Evolutionary conservation across 306 rosid genomes (phyloP).

Genomic region (Glycyrrhiza uralensis): DNA sequence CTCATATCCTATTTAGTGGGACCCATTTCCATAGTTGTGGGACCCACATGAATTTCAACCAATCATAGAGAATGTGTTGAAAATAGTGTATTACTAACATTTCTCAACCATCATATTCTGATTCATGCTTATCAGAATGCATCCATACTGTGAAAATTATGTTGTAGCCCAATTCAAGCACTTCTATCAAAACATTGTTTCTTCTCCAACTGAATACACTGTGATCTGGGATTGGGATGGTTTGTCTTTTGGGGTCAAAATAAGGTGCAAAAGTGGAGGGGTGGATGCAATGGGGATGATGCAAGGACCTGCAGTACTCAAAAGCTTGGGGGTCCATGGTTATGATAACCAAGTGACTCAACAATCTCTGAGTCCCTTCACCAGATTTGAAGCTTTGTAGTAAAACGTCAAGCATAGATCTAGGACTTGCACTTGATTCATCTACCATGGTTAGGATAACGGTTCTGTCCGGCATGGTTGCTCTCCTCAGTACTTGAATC

Average conservation of each 20-base stretch:
- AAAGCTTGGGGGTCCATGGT: conserved; percentile 40
- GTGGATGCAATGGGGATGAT: conserved; percentile 53
- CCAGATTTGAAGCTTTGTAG: conserved; percentile 46
- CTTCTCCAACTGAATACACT: conserved; percentile 25
- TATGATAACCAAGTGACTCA: conserved; percentile 50
- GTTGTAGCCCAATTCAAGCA: conserved; percentile 49
- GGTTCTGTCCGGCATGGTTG: conserved; percentile 41
- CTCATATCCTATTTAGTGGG: too few species aligned
- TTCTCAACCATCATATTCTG: too few species aligned
- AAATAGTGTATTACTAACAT: too few species aligned
- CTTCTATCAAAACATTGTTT: conserved; percentile 29
- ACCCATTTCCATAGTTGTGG: too few species aligned
- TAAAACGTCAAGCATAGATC: conserved; percentile 54
- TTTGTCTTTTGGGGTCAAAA: conserved; percentile 6
- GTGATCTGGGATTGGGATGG: not conserved
- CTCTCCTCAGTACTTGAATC: conserved; percentile 35
- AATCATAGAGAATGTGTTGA: too few species aligned
- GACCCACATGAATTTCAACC: too few species aligned
- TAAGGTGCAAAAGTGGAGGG: conserved; percentile 31
- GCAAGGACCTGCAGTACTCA: conserved; percentile 37
- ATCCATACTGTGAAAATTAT: conserved; percentile 45
- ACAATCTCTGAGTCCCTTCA: conserved; percentile 39
- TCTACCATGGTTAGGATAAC: conserved; percentile 51
- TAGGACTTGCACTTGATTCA: conserved; percentile 47
- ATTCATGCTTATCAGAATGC: not conserved